A percentile compares a stretch with the other conserved stretches of the same genome.
phyloP scores from a whole-genome alignment of 371 early-diverging fungal genomes.

The Apophysomyces trapeziformis region DNA sequence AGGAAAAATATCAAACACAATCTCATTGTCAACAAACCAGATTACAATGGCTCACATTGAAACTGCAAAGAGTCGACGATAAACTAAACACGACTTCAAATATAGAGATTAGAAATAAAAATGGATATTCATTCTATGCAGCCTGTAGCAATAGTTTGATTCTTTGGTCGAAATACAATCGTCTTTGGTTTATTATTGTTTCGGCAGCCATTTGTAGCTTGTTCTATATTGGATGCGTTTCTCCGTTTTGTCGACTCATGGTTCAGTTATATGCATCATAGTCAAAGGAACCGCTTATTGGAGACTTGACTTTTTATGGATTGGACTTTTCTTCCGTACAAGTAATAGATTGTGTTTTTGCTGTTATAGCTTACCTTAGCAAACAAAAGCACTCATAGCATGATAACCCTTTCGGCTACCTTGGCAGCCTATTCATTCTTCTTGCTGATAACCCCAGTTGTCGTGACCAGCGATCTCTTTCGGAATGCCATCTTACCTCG shows the following conservation, averaged over 20 bases:
- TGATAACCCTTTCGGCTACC: neutral
- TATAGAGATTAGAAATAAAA: constrained; percentile 7
- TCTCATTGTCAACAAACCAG: constrained; percentile 2
- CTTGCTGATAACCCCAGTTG: neutral
- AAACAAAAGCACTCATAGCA: neutral
- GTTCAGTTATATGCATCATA: too few species aligned
- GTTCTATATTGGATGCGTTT: too few species aligned
- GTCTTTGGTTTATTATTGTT: too few species aligned
- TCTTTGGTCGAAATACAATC: too few species aligned
- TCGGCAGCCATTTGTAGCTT: too few species aligned
- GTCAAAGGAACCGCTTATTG: too few species aligned
- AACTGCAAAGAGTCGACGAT: neutral
- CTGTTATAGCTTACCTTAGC: too few species aligned
- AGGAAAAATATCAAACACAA: neutral
- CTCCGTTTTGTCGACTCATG: too few species aligned
- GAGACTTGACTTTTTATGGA: too few species aligned
- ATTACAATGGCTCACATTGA: constrained; percentile 7
- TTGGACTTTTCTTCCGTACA: too few species aligned
- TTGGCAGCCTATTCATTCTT: neutral
- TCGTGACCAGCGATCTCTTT: constrained; percentile 18
- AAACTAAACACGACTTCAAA: neutral
- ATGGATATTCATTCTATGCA: constrained; percentile 26
- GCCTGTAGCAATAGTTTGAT: constrained; percentile 33
- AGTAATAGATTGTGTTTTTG: neutral
- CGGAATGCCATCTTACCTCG: constrained; percentile 15